A percentile compares a stretch with the other conserved stretches of the same genome.
Conservation (phyloP, 345 rosid species). For the Pseudoturritis turrita region DNA sequence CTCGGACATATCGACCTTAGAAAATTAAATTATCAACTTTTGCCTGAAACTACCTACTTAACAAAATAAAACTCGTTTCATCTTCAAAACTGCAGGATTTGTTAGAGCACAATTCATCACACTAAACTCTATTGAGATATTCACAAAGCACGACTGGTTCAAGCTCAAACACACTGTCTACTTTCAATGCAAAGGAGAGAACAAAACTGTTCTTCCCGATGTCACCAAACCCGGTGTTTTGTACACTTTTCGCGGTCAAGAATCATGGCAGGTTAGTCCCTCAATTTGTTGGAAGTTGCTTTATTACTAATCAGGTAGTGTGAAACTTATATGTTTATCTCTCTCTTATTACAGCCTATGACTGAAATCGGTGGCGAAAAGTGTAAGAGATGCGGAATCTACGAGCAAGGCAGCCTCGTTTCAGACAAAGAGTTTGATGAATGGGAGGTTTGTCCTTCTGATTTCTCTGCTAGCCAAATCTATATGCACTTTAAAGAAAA, state of each 20-base stretch:
- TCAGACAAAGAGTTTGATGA: conserved; percentile 72
- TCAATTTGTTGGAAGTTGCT: too few species aligned
- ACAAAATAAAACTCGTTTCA: neutral
- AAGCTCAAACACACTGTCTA: conserved; percentile 46
- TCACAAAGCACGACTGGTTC: conserved; percentile 52
- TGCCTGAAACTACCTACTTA: too few species aligned
- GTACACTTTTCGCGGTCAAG: conserved; percentile 56
- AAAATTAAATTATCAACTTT: too few species aligned
- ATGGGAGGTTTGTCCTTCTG: conserved; percentile 91
- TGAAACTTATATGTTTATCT: neutral
- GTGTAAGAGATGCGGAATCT: conserved; percentile 93
- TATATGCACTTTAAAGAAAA: conserved; percentile 43
- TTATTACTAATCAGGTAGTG: too few species aligned
- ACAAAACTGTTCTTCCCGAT: conserved; percentile 46
- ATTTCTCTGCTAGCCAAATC: conserved; percentile 56
- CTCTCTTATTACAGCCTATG: conserved; percentile 55
- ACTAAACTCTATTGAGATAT: conserved; percentile 49
- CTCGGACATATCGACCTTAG: conserved; percentile 31
- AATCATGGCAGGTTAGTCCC: conserved; percentile 67
- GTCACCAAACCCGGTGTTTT: conserved; percentile 32
- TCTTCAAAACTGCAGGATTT: conserved; percentile 19
- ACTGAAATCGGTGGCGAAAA: conserved; percentile 50
- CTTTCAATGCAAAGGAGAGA: conserved; percentile 62
- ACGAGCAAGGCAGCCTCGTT: conserved; percentile 54
- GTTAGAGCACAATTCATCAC: conserved; percentile 41